These are phyloP conservation scores for Thelonectria olida DNA, from an alignment of 2,329 filamentous ascomycete species.

Conservation along the genomic window DNA sequence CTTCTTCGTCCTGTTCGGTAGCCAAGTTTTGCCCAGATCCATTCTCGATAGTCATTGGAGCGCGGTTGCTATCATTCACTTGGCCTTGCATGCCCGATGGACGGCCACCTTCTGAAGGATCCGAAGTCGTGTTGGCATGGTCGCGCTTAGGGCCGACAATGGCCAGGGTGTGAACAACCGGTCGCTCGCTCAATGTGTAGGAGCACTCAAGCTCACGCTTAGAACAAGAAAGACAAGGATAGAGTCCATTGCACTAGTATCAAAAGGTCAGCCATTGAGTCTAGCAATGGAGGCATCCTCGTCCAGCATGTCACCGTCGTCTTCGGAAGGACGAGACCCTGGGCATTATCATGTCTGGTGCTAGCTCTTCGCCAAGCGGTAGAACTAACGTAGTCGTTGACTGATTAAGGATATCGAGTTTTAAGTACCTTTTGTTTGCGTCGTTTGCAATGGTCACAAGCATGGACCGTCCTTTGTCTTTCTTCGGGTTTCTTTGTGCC, in stretches of 20 bases:
- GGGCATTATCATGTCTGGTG: no score
- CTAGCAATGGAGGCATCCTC: no score
- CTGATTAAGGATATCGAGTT: no score
- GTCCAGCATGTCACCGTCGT: no score
- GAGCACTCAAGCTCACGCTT: not conserved
- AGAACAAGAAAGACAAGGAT: not conserved
- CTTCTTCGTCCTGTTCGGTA: slow-evolving; percentile 63
- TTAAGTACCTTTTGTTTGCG: slow-evolving; percentile 72
- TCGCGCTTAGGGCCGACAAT: not conserved
- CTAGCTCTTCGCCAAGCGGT: not conserved
- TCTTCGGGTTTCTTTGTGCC: slow-evolving; percentile 65
- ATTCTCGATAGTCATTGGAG: not conserved
- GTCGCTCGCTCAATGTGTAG: not conserved
- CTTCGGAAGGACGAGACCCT: no score
- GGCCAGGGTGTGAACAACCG: not conserved
- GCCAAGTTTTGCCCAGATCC: not conserved
- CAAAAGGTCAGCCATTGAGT: no score
- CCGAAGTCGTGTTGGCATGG: no score
- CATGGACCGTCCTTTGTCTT: slow-evolving; percentile 69
- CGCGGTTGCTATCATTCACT: not conserved
- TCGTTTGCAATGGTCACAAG: slow-evolving; percentile 72
- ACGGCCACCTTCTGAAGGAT: not conserved
- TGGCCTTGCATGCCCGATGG: no score
- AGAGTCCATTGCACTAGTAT: not conserved
- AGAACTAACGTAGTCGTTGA: no score